A percentile compares a stretch with the other conserved stretches of the same genome.
Conservation (phyloP, 1,284 basidiomycete species). For the Ustilago vetiveriae region DNA sequence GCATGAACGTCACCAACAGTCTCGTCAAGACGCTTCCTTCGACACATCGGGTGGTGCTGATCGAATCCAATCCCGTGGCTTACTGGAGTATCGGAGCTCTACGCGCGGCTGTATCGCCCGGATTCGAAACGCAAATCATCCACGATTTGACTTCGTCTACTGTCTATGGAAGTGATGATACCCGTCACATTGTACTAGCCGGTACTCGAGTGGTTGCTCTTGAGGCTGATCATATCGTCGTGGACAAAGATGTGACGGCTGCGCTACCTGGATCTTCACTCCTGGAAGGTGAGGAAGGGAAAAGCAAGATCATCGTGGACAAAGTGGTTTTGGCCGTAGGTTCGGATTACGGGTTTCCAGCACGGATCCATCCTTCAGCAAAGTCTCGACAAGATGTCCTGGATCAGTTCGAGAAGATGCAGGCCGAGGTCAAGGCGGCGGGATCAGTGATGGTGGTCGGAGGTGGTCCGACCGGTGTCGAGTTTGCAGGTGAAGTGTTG, state of each 20-base stretch:
- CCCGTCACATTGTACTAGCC: constrained; percentile 32
- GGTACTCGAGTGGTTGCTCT: constrained; percentile 18
- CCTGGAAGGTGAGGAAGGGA: not conserved
- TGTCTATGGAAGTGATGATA: constrained; percentile 16
- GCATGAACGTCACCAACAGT: constrained; percentile 53
- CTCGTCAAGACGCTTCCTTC: constrained; percentile 65
- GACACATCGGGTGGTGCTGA: constrained; percentile 68
- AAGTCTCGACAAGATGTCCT: constrained; percentile 22
- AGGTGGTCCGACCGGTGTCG: constrained; percentile 69
- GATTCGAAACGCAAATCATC: constrained; percentile 49
- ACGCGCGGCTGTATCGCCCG: constrained; percentile 68
- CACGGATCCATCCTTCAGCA: constrained; percentile 5
- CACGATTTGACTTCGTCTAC: constrained; percentile 17
- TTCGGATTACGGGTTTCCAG: constrained; percentile 32
- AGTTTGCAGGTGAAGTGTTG: constrained; percentile 68
- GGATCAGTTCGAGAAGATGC: constrained; percentile 21
- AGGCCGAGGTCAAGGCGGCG: constrained; percentile 31
- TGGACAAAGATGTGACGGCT: constrained; percentile 17
- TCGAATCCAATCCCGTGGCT: constrained; percentile 67
- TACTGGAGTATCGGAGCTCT: constrained; percentile 67
- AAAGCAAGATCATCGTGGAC: constrained; percentile 22
- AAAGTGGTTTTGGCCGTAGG: constrained; percentile 37
- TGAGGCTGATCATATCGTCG: constrained; percentile 13
- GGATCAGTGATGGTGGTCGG: constrained; percentile 48
- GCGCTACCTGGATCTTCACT: constrained; percentile 3